These are phyloP conservation scores for Mollisiaceae sp. DNA, from an alignment of 2,329 filamentous ascomycete species.

Conservation along the genomic window DNA sequence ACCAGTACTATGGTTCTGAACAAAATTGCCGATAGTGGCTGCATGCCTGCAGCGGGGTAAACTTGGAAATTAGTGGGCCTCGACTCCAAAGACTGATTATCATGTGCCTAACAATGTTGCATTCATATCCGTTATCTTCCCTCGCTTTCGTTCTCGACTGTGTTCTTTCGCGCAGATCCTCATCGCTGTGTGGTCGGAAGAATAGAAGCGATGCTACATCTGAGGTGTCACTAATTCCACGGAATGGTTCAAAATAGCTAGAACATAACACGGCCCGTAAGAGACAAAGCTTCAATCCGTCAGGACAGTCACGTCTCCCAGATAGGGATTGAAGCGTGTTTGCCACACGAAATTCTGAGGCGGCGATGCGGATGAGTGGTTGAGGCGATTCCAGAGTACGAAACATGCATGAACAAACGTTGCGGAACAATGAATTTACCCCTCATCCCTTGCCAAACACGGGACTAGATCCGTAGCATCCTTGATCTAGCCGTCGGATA, in stretches of 20 bases:
- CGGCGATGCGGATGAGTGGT: not conserved
- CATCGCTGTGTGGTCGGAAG: constrained; percentile 18
- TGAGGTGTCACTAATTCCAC: constrained; percentile 10
- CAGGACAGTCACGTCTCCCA: not conserved
- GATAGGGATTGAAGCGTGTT: not conserved
- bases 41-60: constrained; percentile 25
- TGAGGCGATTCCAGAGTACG: not conserved
- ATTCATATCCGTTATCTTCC: constrained; percentile 8
- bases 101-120: constrained; percentile 8
- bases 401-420: not conserved
- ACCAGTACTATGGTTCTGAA: constrained; percentile 8
- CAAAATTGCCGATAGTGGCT: constrained; percentile 23
- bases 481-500: not conserved
- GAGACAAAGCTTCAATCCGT: not conserved
- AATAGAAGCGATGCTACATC: constrained; percentile 20
- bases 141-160: not conserved
- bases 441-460: constrained; percentile 5
- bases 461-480: not conserved
- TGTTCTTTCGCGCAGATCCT: not conserved
- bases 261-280: not conserved
- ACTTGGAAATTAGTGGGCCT: constrained; percentile 11
- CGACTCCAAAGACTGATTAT: constrained; percentile 1
- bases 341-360: not conserved
- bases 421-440: not conserved
- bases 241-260: constrained; percentile 1